Conservation (phyloP, 2,329 filamentous ascomycete species). For the Thelonectria blattea region DNA sequence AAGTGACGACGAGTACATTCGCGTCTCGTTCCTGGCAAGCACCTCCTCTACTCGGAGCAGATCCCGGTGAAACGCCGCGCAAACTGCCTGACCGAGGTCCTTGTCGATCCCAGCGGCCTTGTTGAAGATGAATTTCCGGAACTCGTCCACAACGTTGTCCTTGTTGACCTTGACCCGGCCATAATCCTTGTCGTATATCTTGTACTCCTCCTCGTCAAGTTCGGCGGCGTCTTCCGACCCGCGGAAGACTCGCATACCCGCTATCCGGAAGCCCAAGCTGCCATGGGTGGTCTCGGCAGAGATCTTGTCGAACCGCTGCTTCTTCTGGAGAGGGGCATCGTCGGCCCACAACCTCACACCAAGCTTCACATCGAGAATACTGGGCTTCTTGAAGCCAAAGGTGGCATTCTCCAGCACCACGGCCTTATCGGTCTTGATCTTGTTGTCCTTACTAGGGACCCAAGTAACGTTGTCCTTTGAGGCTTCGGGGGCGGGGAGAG, state of each 20-base stretch:
- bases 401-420: slow-evolving; percentile 88
- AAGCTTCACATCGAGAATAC: slow-evolving; percentile 92
- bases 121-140: slow-evolving; percentile 65
- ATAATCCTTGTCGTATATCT: slow-evolving; percentile 68
- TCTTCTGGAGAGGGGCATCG: slow-evolving; percentile 65
- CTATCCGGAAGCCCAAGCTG: slow-evolving; percentile 66
- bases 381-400: slow-evolving; percentile 80
- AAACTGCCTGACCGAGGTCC: slow-evolving; percentile 62
- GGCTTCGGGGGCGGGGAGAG: slow-evolving; percentile 23
- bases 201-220: slow-evolving; percentile 61
- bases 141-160: slow-evolving; percentile 60
- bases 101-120: slow-evolving; percentile 62
- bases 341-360: slow-evolving; percentile 88
- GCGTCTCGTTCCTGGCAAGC: slow-evolving; percentile 61
- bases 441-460: slow-evolving; percentile 58
- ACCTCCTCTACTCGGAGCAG: slow-evolving; percentile 59
- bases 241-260: slow-evolving; percentile 69
- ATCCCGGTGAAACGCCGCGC: slow-evolving; percentile 59
- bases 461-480: slow-evolving; percentile 44
- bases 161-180: slow-evolving; percentile 60
- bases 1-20: slow-evolving; percentile 69
- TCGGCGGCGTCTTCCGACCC: slow-evolving; percentile 59
- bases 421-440: slow-evolving; percentile 77
- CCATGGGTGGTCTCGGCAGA: slow-evolving; percentile 64
- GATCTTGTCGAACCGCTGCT: slow-evolving; percentile 65